Evolutionary conservation across 139 green algal species (phyloP).

Genomic region (Coelastrella sp.): DNA sequence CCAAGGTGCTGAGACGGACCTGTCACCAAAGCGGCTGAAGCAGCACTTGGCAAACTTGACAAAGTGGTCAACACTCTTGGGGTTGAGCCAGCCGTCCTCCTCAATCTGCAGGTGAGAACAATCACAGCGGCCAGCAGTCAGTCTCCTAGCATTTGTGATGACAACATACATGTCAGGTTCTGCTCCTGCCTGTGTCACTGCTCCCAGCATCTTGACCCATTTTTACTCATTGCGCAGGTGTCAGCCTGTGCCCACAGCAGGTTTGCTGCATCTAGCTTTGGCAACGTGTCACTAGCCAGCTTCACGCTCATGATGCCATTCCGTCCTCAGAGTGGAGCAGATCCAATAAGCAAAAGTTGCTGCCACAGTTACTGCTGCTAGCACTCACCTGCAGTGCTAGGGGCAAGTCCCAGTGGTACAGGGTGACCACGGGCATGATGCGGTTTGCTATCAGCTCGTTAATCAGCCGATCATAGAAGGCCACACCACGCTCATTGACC

Average conservation of each 20-base stretch:
- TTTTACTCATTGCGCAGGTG: no score
- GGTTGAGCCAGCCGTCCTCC: conserved; percentile 53
- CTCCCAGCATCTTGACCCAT: neutral
- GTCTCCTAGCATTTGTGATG: neutral
- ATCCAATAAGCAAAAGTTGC: neutral
- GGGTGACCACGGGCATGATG: conserved; percentile 52
- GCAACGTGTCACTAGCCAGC: no score
- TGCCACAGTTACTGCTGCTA: neutral
- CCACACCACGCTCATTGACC: conserved; percentile 49
- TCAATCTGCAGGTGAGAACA: conserved; percentile 32
- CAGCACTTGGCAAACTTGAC: conserved; percentile 51
- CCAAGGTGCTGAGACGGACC: neutral
- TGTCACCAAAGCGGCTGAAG: conserved; percentile 58
- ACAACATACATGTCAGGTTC: neutral
- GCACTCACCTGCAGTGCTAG: conserved; percentile 44
- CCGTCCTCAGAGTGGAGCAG: neutral
- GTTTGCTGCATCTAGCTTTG: no score
- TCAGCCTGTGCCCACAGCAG: no score
- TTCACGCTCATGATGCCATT: no score
- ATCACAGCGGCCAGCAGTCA: neutral
- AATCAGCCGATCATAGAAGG: conserved; percentile 54
- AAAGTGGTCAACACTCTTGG: conserved; percentile 52
- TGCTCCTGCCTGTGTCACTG: no score
- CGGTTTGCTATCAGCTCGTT: conserved; percentile 48
- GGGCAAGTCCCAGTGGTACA: conserved; percentile 63